Base-by-base conservation (phyloP, 2,329 filamentous ascomycete species). In the Pseudonectria buxi region DNA sequence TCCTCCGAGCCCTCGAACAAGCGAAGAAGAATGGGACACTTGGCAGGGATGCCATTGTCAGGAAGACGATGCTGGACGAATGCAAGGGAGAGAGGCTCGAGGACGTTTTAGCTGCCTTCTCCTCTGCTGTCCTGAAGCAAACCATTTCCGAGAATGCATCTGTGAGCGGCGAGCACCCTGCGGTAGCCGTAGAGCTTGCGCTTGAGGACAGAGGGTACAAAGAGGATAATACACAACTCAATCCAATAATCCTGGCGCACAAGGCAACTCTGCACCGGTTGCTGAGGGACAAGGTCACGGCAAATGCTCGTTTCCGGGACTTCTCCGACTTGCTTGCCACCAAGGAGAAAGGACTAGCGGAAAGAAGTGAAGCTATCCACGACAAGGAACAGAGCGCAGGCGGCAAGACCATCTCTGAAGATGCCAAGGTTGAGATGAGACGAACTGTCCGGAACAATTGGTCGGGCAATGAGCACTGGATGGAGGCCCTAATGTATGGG, bases 61-160 rank as follows among this genome's bases (percentile, higher is more conserved):
- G 92, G 33, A 95, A 95, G 66, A 94, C 87, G 0, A 95, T 95
- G 86, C 69, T 98, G 33, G 92, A 98, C 56, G 90, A 98, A 51
- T 98, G 92, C 64, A 89, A 84, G 47, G 90, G 90, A 6, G 88
- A 95, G 36, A 81, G 86, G 44, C 76, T 96, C 36, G 88, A 89
- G 56, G 92, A 98, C 55, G 66, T 95, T 2, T 70, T 96, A 18
- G 78, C 86, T 3, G 71, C 78, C 1, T 94, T 98, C 51, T 95
- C 90, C 2, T 85, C 84, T 11, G 76, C 79, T 0, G 88, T 95
- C 1, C 59, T 96, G 43, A 84, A 84, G 53, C 87, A 82, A 53
- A 61, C 76, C 1, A 62, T 84, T 1, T 65, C 70, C 0, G 62
- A 65, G 28, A 55, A 65, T 26, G 49, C 58, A 27, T 56, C 58